Base-by-base conservation (phyloP, 768 basidiomycete genomes). In the Coprinopsis sp. region DNA sequence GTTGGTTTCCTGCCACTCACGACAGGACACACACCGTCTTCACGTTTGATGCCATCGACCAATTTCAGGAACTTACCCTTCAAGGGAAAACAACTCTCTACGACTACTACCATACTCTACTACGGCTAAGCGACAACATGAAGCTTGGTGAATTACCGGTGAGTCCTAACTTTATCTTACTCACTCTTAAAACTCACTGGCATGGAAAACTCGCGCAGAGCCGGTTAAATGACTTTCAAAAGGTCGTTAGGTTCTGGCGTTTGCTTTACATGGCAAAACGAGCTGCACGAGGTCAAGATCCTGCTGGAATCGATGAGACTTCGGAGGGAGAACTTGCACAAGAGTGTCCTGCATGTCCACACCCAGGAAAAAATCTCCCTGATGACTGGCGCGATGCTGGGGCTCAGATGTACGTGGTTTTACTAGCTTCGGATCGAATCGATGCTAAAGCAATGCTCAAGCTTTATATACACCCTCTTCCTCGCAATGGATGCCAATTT, bases 321-420 rank as follows among this genome's bases (percentile, higher is more conserved):
- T 27, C 46, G 24, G 43, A 45, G 12, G 64, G 69, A 0, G 57
- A 60, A 47, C 53, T 59, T 10, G 62, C 61, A 0, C 49, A 67
- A 1, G 44, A 50, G 3, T 70, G 67, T 39, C 64, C 64, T 3
- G 64, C 65, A 4, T 71, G 69, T 47, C 70, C 68, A 1, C 60
- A 61, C 0, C 63, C 61, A 0, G 60, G 51, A 0, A 51, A 58
- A 0, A 69, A 69, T 49, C 43, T 71, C 1, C 58, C 57, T 0
- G 36, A 42, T 1, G 51, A 53, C 21, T 67, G 25, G n/a, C n/a
- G n/a, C n/a, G n/a, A n/a, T n/a, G n/a, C n/a, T n/a, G n/a, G n/a
- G n/a, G n/a, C n/a, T n/a, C n/a, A n/a, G n/a, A n/a, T n/a, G n/a
- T n/a, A n/a, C n/a, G n/a, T n/a, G n/a, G n/a, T n/a, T n/a, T n/a